Base-by-base conservation (phyloP, 345 rosid species). In the Syzygium oleosum region DNA sequence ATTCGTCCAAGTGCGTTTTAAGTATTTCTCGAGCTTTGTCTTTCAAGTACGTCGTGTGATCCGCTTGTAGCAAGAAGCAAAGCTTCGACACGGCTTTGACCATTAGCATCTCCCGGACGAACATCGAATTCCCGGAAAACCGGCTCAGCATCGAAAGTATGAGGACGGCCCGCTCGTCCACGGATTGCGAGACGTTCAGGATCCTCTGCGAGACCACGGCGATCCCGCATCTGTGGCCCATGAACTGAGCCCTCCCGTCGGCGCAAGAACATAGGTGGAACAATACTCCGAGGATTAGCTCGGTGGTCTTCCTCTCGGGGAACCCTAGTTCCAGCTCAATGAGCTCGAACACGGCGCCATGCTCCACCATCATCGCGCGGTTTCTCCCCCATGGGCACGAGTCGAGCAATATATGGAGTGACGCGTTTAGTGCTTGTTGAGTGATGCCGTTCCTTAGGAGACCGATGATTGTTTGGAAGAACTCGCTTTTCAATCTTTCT, bases 21-120 rank as follows among this genome's bases (percentile, higher is more conserved):
- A 97, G 94, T 73, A 97, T 93, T 86, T 90, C 93, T 77, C 88
- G 88, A 1, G 93, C 95, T 85, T 91, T 94, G 17, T 91, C 91
- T 89, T 93, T 96, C 91, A 96, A 87, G 89, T 90, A 89, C 23
- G 86, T 8, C 8, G 93, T 88, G 85, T 92, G 90, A 29, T 91
- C 93, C 65, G 56, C 87, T 53, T 91, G 95, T 13, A 96, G 78
- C 88, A 96, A 86, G 84, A 87, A 51, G 83, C 93, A 93, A 55
- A 97, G 98, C 91, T 92, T 96, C 22, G 90, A 68, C 31, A 95
- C 97, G 0, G 95, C 92, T n/a, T 94, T 91, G 19, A 92, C 94
- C 13, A 84, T 85, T 87, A 91, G 56, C 98, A 97, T 94, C 92
- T 96, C 98, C 84, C 89, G 90, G 61, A 93, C 55, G 77, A 94